Evolutionary conservation across 73 alveolate species (phyloP).

Genomic region (Paramecium sonneborni): DNA sequence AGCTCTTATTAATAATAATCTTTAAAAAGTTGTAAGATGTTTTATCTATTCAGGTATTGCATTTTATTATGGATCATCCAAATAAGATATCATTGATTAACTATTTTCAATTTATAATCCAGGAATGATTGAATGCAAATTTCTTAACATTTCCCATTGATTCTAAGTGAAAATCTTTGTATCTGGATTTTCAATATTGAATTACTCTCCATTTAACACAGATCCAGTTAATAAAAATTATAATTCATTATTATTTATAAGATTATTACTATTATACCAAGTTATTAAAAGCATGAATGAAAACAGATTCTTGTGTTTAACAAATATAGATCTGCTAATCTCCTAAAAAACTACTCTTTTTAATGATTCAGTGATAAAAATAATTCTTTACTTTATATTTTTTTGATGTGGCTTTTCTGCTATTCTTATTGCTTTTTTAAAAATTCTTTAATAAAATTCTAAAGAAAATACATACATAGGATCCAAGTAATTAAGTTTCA

Average conservation of each 20-base stretch:
- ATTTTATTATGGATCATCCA: not conserved
- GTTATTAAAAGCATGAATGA: slow-evolving; percentile 87
- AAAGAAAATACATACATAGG: slow-evolving; percentile 96
- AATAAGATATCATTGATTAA: not conserved
- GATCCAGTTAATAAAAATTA: slow-evolving; percentile 95
- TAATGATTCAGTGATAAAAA: slow-evolving; percentile 76
- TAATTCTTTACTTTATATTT: slow-evolving; percentile 79
- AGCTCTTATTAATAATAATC: slow-evolving; percentile 81
- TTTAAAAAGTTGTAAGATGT: slow-evolving; percentile 76
- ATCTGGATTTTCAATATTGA: slow-evolving; percentile 83
- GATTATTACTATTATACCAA: slow-evolving; percentile 74
- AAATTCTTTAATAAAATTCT: slow-evolving; percentile 88
- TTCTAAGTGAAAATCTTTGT: slow-evolving; percentile 84
- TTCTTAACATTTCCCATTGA: slow-evolving; percentile 90
- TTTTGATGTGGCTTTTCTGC: slow-evolving; percentile 79
- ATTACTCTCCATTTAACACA: slow-evolving; percentile 64
- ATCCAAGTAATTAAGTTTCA: slow-evolving; percentile 88
- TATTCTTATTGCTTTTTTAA: slow-evolving; percentile 81
- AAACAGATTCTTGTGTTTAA: slow-evolving; percentile 89
- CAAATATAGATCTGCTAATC: slow-evolving; percentile 93
- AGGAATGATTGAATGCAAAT: slow-evolving; percentile 74
- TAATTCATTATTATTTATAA: slow-evolving; percentile 72
- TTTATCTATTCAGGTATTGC: slow-evolving; percentile 74
- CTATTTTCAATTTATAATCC: not conserved
- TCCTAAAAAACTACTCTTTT: slow-evolving; percentile 72